A percentile compares a stretch with the other conserved stretches of the same genome.
Evolutionary conservation across 768 basidiomycete species (phyloP).

Genomic region (Kwoniella botswanensis): DNA sequence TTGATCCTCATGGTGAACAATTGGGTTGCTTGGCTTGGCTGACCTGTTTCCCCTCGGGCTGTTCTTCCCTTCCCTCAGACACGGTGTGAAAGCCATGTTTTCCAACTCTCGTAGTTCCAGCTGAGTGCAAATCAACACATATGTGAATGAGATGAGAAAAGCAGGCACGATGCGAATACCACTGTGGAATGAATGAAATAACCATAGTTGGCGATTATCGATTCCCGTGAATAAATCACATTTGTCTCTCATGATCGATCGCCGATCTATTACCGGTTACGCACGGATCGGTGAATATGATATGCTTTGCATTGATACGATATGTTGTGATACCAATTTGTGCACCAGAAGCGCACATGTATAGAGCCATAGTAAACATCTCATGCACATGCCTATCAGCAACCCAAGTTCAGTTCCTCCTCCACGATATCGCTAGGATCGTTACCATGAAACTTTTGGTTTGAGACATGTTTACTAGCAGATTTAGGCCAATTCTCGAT

Average conservation of each 20-base stretch:
- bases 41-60: neutral
- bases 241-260: slow-evolving; percentile 19
- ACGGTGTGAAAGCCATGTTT: neutral
- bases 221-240: neutral
- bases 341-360: too few relatives aligned
- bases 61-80: neutral
- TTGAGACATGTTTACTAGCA: neutral
- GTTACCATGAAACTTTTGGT: neutral
- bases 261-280: slow-evolving; percentile 11
- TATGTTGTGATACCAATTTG: neutral
- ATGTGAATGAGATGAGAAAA: neutral
- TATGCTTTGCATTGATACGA: neutral
- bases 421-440: too few relatives aligned
- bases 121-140: neutral
- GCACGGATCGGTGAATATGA: slow-evolving; percentile 1
- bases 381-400: too few relatives aligned
- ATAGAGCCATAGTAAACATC: too few relatives aligned
- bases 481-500: neutral
- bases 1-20: neutral
- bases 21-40: neutral
- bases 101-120: neutral
- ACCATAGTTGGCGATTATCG: neutral
- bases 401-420: too few relatives aligned
- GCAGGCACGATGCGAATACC: neutral
- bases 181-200: too few relatives aligned